Conservation (phyloP, 805 yeast species). For the Candida ortonii region DNA sequence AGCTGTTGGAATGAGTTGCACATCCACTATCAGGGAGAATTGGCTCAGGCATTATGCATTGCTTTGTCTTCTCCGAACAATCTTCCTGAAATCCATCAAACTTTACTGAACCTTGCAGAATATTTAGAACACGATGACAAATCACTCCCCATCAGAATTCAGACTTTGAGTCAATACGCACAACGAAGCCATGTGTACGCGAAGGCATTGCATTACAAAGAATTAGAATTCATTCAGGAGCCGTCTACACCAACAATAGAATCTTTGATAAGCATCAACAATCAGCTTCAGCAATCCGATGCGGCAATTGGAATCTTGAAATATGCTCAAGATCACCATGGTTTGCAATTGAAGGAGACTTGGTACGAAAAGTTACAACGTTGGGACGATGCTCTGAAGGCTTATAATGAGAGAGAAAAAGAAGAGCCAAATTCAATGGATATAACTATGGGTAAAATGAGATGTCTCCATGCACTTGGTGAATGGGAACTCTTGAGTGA, state of each 20-base stretch:
- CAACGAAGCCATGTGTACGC: slow-evolving; percentile 97
- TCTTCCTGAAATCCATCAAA: slow-evolving; percentile 94
- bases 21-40: slow-evolving; percentile 84
- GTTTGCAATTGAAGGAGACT: slow-evolving; percentile 87
- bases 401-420: slow-evolving; percentile 77
- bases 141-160: slow-evolving; percentile 86
- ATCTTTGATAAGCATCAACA: slow-evolving; percentile 85
- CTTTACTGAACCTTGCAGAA: slow-evolving; percentile 84
- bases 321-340: slow-evolving; percentile 90
- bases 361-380: slow-evolving; percentile 97
- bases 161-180: slow-evolving; percentile 87
- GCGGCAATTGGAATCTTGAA: slow-evolving; percentile 96
- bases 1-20: slow-evolving; percentile 94
- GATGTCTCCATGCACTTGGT: slow-evolving; percentile 97
- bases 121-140: slow-evolving; percentile 98
- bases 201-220: slow-evolving; percentile 93
- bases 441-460: slow-evolving; percentile 94
- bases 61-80: slow-evolving; percentile 88
- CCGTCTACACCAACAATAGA: slow-evolving; percentile 92
- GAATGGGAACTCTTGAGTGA: slow-evolving; percentile 94
- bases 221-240: slow-evolving; percentile 88
- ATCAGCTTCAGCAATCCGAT: slow-evolving; percentile 92
- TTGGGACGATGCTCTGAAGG: slow-evolving; percentile 96
- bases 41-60: slow-evolving; percentile 78
- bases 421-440: slow-evolving; percentile 72